A percentile compares a stretch with the other conserved stretches of the same genome.
Conservation (phyloP, 169 alveolate genomes). For the Eimeria praecox region DNA sequence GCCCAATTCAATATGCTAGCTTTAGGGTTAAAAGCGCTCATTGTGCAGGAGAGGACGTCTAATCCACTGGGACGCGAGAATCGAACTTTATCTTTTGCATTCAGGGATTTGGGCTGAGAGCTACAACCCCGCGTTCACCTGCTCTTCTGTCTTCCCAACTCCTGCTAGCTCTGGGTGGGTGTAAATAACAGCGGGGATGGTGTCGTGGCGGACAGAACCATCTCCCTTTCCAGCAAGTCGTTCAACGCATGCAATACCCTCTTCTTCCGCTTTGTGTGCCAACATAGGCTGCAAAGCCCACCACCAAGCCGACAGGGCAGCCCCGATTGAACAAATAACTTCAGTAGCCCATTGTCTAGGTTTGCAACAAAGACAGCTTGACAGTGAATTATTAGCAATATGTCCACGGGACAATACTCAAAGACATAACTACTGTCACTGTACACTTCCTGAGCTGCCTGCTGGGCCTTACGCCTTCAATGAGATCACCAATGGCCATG, state of each 20-base stretch:
- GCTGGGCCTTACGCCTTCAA: slow-evolving; percentile 87
- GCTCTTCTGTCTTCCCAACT: slow-evolving; percentile 98
- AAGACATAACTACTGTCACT: neutral
- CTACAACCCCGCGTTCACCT: slow-evolving; percentile 64
- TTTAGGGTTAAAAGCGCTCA: too few species aligned
- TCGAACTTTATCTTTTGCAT: too few species aligned
- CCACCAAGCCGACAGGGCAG: neutral
- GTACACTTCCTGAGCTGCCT: neutral
- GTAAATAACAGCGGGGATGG: slow-evolving; percentile 98
- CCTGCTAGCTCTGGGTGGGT: slow-evolving; percentile 99
- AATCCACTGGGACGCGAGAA: too few species aligned
- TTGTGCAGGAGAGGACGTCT: too few species aligned
- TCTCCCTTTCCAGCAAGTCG: slow-evolving; percentile 93
- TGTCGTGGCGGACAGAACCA: slow-evolving; percentile 91
- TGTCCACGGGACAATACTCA: too few species aligned
- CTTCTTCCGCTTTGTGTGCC: slow-evolving; percentile 99
- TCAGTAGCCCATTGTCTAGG: neutral
- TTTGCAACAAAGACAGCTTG: neutral
- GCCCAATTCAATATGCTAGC: too few species aligned
- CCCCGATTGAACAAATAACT: neutral
- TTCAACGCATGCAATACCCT: slow-evolving; percentile 97
- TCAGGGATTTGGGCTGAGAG: neutral
- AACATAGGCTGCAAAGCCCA: slow-evolving; percentile 94
- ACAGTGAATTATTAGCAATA: too few species aligned
- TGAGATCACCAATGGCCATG: slow-evolving; percentile 99